Percentiles rank a stretch among this genome's conserved stretches.
Conservation (phyloP, 2,329 filamentous ascomycete species). For the Daldinia eschscholtzii region DNA sequence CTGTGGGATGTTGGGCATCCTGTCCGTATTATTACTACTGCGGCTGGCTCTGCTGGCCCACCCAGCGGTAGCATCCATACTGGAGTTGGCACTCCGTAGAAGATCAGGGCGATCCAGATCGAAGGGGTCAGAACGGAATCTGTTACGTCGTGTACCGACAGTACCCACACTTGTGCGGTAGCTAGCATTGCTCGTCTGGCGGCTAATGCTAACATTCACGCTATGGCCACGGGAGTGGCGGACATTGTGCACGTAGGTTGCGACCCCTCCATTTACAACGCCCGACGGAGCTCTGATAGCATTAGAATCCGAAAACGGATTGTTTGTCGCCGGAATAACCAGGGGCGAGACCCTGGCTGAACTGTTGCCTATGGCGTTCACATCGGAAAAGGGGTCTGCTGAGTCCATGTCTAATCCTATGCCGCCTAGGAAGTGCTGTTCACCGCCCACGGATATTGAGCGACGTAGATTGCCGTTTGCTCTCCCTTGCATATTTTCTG, state of each 20-base stretch:
- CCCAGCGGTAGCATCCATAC: conserved; percentile 48
- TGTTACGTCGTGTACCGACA: conserved; percentile 61
- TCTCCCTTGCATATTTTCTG: conserved; percentile 53
- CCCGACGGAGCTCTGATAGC: conserved; percentile 55
- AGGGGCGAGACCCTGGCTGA: conserved; percentile 57
- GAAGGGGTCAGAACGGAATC: conserved; percentile 74
- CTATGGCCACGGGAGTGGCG: conserved; percentile 64
- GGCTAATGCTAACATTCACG: conserved; percentile 51
- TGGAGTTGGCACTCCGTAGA: conserved; percentile 47
- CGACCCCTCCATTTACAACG: conserved; percentile 47
- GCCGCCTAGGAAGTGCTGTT: conserved; percentile 58
- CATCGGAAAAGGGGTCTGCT: conserved; percentile 63
- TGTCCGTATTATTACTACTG: conserved; percentile 40
- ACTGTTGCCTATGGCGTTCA: conserved; percentile 56
- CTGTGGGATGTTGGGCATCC: conserved; percentile 48
- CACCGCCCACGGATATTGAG: conserved; percentile 53
- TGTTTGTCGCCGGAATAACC: conserved; percentile 51
- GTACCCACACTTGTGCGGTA: conserved; percentile 56
- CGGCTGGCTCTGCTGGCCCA: conserved; percentile 43
- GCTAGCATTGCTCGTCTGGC: conserved; percentile 46
- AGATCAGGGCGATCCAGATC: conserved; percentile 70
- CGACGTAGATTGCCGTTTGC: conserved; percentile 47
- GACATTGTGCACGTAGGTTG: conserved; percentile 62
- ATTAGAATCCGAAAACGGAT: conserved; percentile 65
- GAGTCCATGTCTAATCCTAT: conserved; percentile 56